Conservation (phyloP, 2,329 filamentous ascomycete genomes). For the Gaeumannomyces sp. region DNA sequence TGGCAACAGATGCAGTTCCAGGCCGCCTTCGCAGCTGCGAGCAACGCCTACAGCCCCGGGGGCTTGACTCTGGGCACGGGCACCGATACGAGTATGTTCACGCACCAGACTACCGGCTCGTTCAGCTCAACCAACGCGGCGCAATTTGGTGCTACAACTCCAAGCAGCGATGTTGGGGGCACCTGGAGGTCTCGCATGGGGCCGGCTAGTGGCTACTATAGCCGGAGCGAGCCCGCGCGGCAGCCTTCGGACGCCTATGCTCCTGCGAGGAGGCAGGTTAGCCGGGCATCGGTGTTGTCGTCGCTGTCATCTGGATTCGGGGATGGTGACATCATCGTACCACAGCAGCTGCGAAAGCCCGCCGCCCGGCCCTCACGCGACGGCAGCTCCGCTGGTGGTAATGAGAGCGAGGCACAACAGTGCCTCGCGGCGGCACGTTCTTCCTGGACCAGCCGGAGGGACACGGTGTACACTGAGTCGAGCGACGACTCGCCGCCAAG, state of each 20-base stretch:
- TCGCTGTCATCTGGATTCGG: conserved; percentile 61
- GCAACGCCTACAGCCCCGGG: neutral
- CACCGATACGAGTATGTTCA: conserved; percentile 13
- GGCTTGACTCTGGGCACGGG: conserved; percentile 4
- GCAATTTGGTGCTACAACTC: conserved; percentile 18
- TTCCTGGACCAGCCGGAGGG: conserved; percentile 34
- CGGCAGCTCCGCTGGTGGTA: neutral
- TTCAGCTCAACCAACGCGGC: conserved; percentile 22
- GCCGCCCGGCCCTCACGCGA: conserved; percentile 7
- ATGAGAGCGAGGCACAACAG: conserved; percentile 11
- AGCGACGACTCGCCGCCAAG: conserved; percentile 49
- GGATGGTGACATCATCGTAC: conserved; percentile 51
- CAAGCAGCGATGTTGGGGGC: conserved; percentile 17
- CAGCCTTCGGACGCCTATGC: conserved; percentile 31
- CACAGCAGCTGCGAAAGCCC: conserved; percentile 14
- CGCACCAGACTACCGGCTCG: conserved; percentile 20
- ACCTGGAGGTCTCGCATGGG: conserved; percentile 29
- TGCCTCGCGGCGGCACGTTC: conserved; percentile 18
- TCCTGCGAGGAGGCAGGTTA: conserved; percentile 27
- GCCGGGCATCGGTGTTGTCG: conserved; percentile 45
- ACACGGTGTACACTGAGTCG: conserved; percentile 46
- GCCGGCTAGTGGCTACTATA: conserved; percentile 27
- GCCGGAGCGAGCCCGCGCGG: conserved; percentile 31
- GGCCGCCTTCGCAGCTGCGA: neutral
- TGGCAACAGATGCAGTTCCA: conserved; percentile 3